Evolutionary conservation across 2,329 filamentous ascomycete genomes (phyloP), one percentile per base, ranked within the genome.

Genomic region (Stagonosporopsis vannaccii): DNA sequence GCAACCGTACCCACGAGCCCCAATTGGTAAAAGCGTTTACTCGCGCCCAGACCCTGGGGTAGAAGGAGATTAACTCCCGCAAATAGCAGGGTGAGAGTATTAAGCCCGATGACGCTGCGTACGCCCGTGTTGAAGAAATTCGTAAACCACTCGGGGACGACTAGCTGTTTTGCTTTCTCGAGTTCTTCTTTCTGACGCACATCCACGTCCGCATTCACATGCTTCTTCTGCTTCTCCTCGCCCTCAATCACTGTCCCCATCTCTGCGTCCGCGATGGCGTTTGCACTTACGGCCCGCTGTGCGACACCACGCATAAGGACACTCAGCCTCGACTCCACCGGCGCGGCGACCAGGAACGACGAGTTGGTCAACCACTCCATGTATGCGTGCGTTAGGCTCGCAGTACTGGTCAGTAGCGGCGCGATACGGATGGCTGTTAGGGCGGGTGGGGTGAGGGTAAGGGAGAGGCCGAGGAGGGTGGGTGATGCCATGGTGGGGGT

Each of bases 301-400:
- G n/a, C n/a, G 12, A 9, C n/a, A 17, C 28, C 35, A 19, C 26
- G 26, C 5, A 56, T 23, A 9, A 36, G 25, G 2, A 28, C 35
- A 19, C 25, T 35, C 2, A 46, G 30, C 7, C 17, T 25, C 3
- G 53, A 51, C 8, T 56, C 36, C 4, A 56, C 64, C 11, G 59
- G 52, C 2, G 65, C 43, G 0, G 59, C 12, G 3, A 4, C 6
- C 20, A 68, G 54, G 50, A 70, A 71, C 13, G 68, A 61, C 9
- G 58, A 57, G 28, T 58, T 66, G 6, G 67, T 63, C 5, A 70
- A 23, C 40, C 48, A 59, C 49, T 72, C 68, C 61, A 67, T 65
- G 59, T 67, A 71, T 6, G 69, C 66, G 35, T 72, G 68, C 6
- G 65, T 66, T 6, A 72, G 57, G 33, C 59, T 62, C 20, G 62